phyloP scores from a whole-genome alignment of 2,329 filamentous ascomycete genomes.

The Aspergillus aculeatus region DNA sequence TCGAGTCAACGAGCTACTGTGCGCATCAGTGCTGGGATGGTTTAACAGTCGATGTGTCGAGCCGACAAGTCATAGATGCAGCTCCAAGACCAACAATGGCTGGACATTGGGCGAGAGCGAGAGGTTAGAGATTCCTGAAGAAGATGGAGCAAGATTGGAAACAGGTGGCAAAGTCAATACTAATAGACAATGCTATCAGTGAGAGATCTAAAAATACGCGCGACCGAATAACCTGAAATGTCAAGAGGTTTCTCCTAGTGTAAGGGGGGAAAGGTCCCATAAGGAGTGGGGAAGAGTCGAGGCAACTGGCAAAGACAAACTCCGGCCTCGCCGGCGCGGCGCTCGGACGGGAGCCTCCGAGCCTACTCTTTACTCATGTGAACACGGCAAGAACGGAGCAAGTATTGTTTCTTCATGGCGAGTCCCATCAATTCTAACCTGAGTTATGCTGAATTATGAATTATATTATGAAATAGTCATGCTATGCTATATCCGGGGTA shows the following conservation, averaged over 20 bases:
- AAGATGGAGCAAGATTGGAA: neutral
- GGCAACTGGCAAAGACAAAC: neutral
- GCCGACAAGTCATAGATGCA: slow-evolving; percentile 18
- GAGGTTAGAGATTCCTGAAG: neutral
- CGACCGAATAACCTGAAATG: neutral
- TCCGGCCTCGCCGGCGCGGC: too few relatives aligned
- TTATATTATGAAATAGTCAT: slow-evolving; percentile 23
- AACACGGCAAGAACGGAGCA: too few relatives aligned
- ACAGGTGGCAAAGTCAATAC: neutral
- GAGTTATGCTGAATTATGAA: slow-evolving; percentile 18
- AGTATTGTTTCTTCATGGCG: too few relatives aligned
- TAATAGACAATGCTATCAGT: neutral
- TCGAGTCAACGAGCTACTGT: neutral
- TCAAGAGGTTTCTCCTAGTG: neutral
- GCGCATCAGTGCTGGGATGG: slow-evolving; percentile 6
- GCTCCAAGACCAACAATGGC: slow-evolving; percentile 12
- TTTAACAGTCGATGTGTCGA: slow-evolving; percentile 8
- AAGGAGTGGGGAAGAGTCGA: neutral
- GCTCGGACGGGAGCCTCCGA: too few relatives aligned
- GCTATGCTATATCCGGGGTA: slow-evolving; percentile 20
- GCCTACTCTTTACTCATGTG: too few relatives aligned
- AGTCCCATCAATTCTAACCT: too few relatives aligned
- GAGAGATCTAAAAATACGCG: neutral
- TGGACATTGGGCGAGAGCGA: slow-evolving; percentile 16
- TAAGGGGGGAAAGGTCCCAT: neutral